A percentile compares a stretch with the other conserved stretches of the same genome.
phyloP scores from a whole-genome alignment of 495 filamentous ascomycete genomes.

The Podospora anserina region DNA sequence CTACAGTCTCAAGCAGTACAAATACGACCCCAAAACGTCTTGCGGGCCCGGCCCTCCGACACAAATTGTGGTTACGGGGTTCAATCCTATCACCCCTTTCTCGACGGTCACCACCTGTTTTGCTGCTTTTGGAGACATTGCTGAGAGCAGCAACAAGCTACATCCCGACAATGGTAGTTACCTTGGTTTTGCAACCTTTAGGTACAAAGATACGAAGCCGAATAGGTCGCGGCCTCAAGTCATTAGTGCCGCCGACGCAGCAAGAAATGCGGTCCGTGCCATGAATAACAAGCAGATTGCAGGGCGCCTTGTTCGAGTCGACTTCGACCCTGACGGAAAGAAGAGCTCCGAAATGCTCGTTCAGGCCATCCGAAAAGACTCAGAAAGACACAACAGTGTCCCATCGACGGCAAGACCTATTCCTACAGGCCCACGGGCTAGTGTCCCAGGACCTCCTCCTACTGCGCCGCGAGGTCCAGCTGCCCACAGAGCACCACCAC shows the following conservation, averaged over 20 bases:
- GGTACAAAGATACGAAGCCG: slow-evolving; percentile 72
- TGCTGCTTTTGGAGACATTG: slow-evolving; percentile 81
- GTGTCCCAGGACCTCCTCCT: slow-evolving; percentile 63
- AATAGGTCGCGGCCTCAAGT: slow-evolving; percentile 43
- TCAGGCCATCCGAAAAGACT: slow-evolving; percentile 60
- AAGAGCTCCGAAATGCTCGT: slow-evolving; percentile 73
- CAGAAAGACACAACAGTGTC: slow-evolving; percentile 56
- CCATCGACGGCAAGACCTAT: slow-evolving; percentile 29
- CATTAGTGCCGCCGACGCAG: slow-evolving; percentile 68
- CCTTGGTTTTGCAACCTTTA: slow-evolving; percentile 85
- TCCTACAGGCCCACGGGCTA: slow-evolving; percentile 41
- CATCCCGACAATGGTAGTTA: slow-evolving; percentile 90
- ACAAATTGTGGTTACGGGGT: slow-evolving; percentile 87
- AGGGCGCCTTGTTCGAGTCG: slow-evolving; percentile 67
- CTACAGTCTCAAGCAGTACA: slow-evolving; percentile 71
- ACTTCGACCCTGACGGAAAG: slow-evolving; percentile 81
- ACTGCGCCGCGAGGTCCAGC: slow-evolving; percentile 85
- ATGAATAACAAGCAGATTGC: slow-evolving; percentile 71
- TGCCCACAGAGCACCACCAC: slow-evolving; percentile 47
- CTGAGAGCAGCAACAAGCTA: slow-evolving; percentile 82
- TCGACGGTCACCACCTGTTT: slow-evolving; percentile 78
- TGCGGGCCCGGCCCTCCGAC: slow-evolving; percentile 84
- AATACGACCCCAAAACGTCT: slow-evolving; percentile 74
- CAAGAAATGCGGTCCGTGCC: slow-evolving; percentile 68
- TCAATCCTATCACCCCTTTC: slow-evolving; percentile 81